phyloP scores from a whole-genome alignment of 2,329 filamentous ascomycete species.

The Polychaeton citri region DNA sequence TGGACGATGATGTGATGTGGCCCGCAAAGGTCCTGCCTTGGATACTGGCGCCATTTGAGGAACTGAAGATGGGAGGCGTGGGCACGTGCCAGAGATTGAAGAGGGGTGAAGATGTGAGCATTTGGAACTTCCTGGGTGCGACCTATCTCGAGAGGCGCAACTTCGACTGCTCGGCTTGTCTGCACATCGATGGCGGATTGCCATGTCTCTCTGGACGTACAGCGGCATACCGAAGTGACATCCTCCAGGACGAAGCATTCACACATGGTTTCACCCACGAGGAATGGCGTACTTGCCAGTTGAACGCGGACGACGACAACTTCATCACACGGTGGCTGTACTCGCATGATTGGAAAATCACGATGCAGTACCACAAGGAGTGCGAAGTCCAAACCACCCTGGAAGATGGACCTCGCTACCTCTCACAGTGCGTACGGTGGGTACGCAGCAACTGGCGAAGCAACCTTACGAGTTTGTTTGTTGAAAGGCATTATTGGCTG shows the following conservation, averaged over 20 bases:
- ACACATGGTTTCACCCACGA: slow-evolving; percentile 83
- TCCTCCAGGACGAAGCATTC: slow-evolving; percentile 74
- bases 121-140: slow-evolving; percentile 83
- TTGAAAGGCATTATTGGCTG: slow-evolving; percentile 74
- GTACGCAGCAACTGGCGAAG: slow-evolving; percentile 96
- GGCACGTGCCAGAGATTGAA: slow-evolving; percentile 81
- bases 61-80: slow-evolving; percentile 71
- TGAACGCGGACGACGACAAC: slow-evolving; percentile 96
- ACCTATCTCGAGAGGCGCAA: slow-evolving; percentile 89
- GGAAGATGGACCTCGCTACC: slow-evolving; percentile 75
- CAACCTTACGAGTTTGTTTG: slow-evolving; percentile 80
- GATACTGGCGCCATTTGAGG: slow-evolving; percentile 87
- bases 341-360: slow-evolving; percentile 82
- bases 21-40: slow-evolving; percentile 73
- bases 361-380: slow-evolving; percentile 84
- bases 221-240: slow-evolving; percentile 79
- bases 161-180: slow-evolving; percentile 92
- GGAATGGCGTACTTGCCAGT: slow-evolving; percentile 72
- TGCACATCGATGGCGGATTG: slow-evolving; percentile 88
- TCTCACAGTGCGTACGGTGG: slow-evolving; percentile 90
- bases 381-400: slow-evolving; percentile 88
- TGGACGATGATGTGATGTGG: slow-evolving; percentile 93
- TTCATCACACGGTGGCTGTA: slow-evolving; percentile 96
- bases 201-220: slow-evolving; percentile 93
- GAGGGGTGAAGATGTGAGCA: slow-evolving; percentile 48